phyloP scores from a whole-genome alignment of 1,139 yeast genomes.

The Taphrina deformans region DNA sequence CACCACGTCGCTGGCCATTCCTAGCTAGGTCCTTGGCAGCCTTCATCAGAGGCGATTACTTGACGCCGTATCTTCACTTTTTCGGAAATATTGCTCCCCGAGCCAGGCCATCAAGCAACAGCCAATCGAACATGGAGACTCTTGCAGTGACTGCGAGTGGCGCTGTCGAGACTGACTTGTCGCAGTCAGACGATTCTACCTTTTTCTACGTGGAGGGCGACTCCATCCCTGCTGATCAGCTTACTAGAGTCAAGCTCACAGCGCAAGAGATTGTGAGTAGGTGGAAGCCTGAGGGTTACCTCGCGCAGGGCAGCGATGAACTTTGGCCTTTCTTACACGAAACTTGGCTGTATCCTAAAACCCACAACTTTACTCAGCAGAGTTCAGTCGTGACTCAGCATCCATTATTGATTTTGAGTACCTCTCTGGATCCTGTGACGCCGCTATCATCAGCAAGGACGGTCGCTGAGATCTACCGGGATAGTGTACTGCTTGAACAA shows the following conservation, averaged over 20 bases:
- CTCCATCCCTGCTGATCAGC: not conserved
- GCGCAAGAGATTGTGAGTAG: not conserved
- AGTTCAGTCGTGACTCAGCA: not conserved
- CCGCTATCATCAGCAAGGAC: not conserved
- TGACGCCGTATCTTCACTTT: not conserved
- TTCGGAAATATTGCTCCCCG: not conserved
- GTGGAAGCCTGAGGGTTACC: not conserved
- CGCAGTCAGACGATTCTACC: not conserved
- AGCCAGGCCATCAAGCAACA: not conserved
- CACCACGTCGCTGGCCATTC: not conserved
- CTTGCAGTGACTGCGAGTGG: not conserved
- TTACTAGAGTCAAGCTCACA: not conserved
- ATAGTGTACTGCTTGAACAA: not conserved
- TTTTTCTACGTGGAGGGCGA: not conserved
- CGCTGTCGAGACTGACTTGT: not conserved
- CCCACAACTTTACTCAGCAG: not conserved
- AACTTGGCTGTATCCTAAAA: not conserved
- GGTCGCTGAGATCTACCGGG: not conserved
- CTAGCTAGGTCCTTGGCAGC: not conserved
- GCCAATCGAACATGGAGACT: not conserved
- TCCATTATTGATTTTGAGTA: constrained; percentile 2
- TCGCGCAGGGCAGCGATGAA: not conserved
- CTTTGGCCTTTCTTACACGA: not conserved
- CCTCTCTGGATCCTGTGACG: not conserved
- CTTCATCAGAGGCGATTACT: not conserved